A percentile compares a stretch with the other conserved stretches of the same genome.
These are phyloP conservation scores for Ottelia alismoides DNA, from an alignment of 106 monocot genomes.

Conservation along the genomic window DNA sequence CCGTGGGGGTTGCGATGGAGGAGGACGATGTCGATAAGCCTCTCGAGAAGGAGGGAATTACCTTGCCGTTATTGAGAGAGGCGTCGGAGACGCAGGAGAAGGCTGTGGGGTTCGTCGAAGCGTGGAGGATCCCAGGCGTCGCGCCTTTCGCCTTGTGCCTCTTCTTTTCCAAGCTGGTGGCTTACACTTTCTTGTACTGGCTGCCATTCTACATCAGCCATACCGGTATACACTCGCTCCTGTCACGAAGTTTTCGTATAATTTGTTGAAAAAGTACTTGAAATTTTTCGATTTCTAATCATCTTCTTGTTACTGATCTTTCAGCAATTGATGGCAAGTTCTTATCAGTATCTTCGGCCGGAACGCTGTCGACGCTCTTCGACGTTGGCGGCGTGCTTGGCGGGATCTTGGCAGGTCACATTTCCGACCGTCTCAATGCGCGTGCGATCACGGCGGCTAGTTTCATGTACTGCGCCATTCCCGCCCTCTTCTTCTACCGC, in stretches of 20 bases:
- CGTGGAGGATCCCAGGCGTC: conserved; percentile 83
- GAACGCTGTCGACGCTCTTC: conserved; percentile 71
- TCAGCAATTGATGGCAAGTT: conserved; percentile 61
- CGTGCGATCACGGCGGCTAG: conserved; percentile 76
- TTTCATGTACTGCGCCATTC: conserved; percentile 85
- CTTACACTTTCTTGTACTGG: conserved; percentile 90
- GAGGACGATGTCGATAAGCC: conserved; percentile 10
- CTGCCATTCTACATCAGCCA: conserved; percentile 89
- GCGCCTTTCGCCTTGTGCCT: conserved; percentile 82
- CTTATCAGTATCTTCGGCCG: conserved; percentile 55
- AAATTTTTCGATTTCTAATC: background rate
- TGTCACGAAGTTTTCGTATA: background rate
- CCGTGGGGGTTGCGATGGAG: conserved; percentile 39
- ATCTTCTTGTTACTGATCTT: conserved; percentile 1
- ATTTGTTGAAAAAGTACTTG: background rate
- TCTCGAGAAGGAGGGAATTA: conserved; percentile 14
- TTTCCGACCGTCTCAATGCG: conserved; percentile 69
- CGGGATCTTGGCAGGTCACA: conserved; percentile 86
- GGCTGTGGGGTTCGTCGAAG: conserved; percentile 63
- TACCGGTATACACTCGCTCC: conserved; percentile 34
- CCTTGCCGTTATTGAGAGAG: conserved; percentile 30
- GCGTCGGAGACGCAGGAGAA: conserved; percentile 21
- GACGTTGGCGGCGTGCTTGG: conserved; percentile 92
- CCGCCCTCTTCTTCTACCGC: conserved; percentile 71
- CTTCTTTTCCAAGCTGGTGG: conserved; percentile 81